Conservation (phyloP, 2,329 filamentous ascomycete species). For the Sporothrix brasiliensis region DNA sequence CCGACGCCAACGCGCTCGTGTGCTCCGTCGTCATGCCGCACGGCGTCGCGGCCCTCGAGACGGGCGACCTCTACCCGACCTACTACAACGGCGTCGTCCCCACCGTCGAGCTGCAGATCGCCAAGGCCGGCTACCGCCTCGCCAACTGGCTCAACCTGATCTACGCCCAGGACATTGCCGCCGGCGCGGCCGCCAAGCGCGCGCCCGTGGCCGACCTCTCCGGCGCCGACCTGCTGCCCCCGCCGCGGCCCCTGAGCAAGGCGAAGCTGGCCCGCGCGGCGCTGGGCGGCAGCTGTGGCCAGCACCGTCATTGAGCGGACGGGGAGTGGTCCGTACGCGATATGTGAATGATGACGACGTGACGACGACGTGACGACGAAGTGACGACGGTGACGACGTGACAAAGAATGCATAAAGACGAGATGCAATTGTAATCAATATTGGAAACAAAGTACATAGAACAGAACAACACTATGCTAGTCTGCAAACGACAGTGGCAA, state of each 20-base stretch:
- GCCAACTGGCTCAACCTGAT: conserved; percentile 30
- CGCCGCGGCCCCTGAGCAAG: conserved; percentile 27
- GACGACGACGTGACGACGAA: too few species aligned
- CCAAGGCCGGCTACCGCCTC: conserved; percentile 48
- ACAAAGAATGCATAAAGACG: too few species aligned
- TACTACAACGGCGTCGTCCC: conserved; percentile 48
- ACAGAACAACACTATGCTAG: too few species aligned
- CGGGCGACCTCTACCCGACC: conserved; percentile 46
- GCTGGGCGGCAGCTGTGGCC: conserved; percentile 25
- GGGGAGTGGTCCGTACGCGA: too few species aligned
- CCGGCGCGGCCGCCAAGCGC: neutral
- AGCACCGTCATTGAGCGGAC: neutral
- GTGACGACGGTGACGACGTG: too few species aligned
- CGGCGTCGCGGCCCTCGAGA: conserved; percentile 46
- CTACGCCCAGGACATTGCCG: conserved; percentile 14
- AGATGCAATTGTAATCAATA: too few species aligned
- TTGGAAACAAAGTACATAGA: too few species aligned
- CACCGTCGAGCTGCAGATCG: conserved; percentile 50
- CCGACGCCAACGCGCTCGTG: conserved; percentile 49
- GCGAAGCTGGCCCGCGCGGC: conserved; percentile 28
- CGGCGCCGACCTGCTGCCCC: conserved; percentile 29
- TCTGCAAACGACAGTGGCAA: too few species aligned
- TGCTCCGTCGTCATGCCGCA: conserved; percentile 49
- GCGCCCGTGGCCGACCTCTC: conserved; percentile 4
- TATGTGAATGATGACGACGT: too few species aligned